Evolutionary conservation across 805 yeast genomes (phyloP), one percentile per base, ranked within the genome.

Genomic region (Starmerella roubikii): DNA sequence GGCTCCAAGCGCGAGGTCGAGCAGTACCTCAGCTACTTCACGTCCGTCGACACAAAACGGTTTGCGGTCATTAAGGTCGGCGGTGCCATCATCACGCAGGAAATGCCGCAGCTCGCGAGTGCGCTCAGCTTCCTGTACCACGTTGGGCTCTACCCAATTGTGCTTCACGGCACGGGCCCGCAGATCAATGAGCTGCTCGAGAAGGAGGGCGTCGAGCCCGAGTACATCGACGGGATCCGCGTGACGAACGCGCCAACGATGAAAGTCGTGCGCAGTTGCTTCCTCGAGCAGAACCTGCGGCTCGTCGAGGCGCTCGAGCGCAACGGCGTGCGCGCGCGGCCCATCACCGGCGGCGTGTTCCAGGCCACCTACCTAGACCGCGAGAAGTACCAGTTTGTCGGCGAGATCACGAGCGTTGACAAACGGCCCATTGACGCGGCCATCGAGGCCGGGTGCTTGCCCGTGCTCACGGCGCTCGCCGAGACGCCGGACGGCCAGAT

Each of bases 1-100:
- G 96, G 97, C 20, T 85, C 96, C 34, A 93, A 91, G 58, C 73
- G 97, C 48, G 99, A 91, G 63, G 98, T 91, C 32, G 98, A 91
- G 60, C 99, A 91, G 61, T 91, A 91, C 61, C 71, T 91, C 55
- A 86, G 85, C 59, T 88, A 88, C 61, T 91, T 91, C 68, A 86
- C 97, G 1, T 84, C 95, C 24, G 97, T 91, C 27, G 57, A 60
- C 47, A 51, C 85, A 51, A 97, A 91, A 58, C 96, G 91, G 55
- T 91, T 91, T 54, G 99, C 99, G 3, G 95, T 91, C 32, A 91
- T 91, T 62, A 91, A 91, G 60, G 98, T 91, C 32, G 99, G 99
- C 30, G 99, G 99, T 48, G 99, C 98, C 28, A 88, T 91, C 54
- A 91, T 91, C 59, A 88, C 97, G 34, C 93, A 91, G 51, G 91